phyloP scores from a whole-genome alignment of 2,329 filamentous ascomycete species.

The Fusarium pseudonygamai region DNA sequence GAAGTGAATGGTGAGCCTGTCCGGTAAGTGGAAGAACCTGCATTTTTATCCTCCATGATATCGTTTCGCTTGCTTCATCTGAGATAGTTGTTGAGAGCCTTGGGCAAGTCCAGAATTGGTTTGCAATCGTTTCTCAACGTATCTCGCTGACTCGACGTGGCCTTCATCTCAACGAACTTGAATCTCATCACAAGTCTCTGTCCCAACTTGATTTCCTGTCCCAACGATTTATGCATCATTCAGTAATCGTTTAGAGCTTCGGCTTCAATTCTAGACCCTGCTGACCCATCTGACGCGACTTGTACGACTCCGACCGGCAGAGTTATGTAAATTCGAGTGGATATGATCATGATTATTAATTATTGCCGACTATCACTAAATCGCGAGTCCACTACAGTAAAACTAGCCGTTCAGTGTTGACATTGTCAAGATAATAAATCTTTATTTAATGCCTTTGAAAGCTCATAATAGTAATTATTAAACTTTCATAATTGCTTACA shows the following conservation, averaged over 20 bases:
- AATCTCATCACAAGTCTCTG: neutral
- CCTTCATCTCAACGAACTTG: neutral
- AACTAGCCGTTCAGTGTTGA: rapidly evolving
- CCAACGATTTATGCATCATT: no score
- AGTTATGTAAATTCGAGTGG: neutral
- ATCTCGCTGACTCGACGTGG: neutral
- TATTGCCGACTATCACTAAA: neutral
- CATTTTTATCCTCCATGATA: neutral
- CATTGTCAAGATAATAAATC: rapidly evolving
- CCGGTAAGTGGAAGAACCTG: neutral
- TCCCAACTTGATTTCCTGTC: no score
- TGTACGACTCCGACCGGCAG: neutral
- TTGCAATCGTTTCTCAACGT: neutral
- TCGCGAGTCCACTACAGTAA: no score
- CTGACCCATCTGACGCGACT: neutral
- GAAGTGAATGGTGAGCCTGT: no score
- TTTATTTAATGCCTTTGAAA: rapidly evolving
- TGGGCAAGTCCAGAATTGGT: neutral
- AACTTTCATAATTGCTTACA: neutral
- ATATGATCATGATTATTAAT: neutral
- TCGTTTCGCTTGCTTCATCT: rapidly evolving
- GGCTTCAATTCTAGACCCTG: rapidly evolving
- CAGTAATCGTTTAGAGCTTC: neutral
- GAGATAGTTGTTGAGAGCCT: neutral
- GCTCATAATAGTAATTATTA: rapidly evolving